A percentile compares a stretch with the other conserved stretches of the same genome.
These are phyloP conservation scores for Ceratocystis alfenasii DNA, from an alignment of 2,329 filamentous ascomycete genomes.

Conservation along the genomic window DNA sequence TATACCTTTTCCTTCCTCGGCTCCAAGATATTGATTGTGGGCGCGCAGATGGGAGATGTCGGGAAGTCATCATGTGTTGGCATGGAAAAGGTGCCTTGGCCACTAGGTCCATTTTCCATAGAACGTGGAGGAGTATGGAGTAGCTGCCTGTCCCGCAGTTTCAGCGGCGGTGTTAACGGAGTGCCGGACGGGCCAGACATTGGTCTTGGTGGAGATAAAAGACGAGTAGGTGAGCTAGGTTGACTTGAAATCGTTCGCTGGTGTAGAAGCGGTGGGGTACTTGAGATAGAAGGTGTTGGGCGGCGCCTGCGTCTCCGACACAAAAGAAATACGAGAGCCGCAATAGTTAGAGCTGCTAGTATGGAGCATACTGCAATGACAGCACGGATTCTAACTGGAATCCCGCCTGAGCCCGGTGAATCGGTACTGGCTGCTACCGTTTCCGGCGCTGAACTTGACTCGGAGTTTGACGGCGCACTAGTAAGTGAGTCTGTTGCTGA, in stretches of 20 bases:
- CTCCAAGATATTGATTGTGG: conserved; percentile 14
- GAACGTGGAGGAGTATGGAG: conserved; percentile 19
- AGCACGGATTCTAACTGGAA: conserved; percentile 14
- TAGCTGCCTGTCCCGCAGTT: conserved; percentile 17
- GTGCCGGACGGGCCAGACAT: not conserved
- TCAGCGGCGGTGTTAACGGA: conserved; percentile 16
- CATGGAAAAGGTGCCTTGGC: conserved; percentile 17
- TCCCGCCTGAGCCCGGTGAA: conserved; percentile 5
- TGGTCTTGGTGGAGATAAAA: conserved; percentile 11
- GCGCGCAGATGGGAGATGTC: conserved; percentile 17
- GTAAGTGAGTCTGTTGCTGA: not conserved
- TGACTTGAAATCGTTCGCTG: conserved; percentile 8
- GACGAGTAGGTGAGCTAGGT: conserved; percentile 3
- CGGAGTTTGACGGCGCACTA: not conserved
- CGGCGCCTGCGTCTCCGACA: conserved; percentile 6
- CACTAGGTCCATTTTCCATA: conserved; percentile 15
- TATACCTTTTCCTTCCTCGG: conserved; percentile 17
- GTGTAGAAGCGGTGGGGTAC: conserved; percentile 11
- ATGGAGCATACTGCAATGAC: conserved; percentile 19
- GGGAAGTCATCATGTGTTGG: conserved; percentile 11
- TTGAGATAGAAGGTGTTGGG: conserved; percentile 9
- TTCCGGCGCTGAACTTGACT: not conserved
- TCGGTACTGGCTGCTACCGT: not conserved
- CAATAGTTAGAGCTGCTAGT: conserved; percentile 10
- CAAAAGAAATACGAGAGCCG: conserved; percentile 15